Conservation (phyloP, 306 rosid genomes). For the Potentilla sterilis region DNA sequence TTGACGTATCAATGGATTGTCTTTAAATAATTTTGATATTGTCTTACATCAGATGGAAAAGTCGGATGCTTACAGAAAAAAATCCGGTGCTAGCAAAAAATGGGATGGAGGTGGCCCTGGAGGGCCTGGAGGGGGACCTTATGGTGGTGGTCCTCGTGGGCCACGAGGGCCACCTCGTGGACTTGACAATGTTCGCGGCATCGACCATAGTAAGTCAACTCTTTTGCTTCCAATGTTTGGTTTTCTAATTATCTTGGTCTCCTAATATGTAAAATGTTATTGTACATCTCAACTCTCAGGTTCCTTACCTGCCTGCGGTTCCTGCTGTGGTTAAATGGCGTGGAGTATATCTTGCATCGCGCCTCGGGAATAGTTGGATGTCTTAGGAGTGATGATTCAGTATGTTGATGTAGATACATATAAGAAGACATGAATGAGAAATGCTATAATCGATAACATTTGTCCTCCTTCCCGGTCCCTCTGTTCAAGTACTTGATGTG, state of each 20-base stretch:
- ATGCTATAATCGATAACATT: not conserved
- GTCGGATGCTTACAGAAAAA: slow-evolving; percentile 83
- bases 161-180: slow-evolving; percentile 88
- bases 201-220: slow-evolving; percentile 79
- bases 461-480: not conserved
- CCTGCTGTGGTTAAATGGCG: slow-evolving; percentile 80
- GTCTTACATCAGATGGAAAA: slow-evolving; percentile 64
- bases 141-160: slow-evolving; percentile 79
- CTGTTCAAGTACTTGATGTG: not conserved
- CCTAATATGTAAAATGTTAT: not conserved
- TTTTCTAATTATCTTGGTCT: not conserved
- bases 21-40: slow-evolving; percentile 16
- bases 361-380: not conserved
- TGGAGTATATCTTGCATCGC: slow-evolving; percentile 3
- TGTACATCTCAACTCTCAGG: slow-evolving; percentile 39
- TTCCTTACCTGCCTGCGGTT: slow-evolving; percentile 91
- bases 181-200: slow-evolving; percentile 83
- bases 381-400: not conserved
- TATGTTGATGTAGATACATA: slow-evolving; percentile 8
- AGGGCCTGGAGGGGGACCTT: slow-evolving; percentile 80
- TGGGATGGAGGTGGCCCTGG: slow-evolving; percentile 90
- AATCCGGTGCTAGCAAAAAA: slow-evolving; percentile 71
- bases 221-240: not conserved
- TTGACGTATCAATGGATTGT: not conserved
- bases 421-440: not conserved